Evolutionary conservation across 305 asterid species (phyloP), one percentile per base, ranked within the genome.

Genomic region (Ilex paraguariensis): DNA sequence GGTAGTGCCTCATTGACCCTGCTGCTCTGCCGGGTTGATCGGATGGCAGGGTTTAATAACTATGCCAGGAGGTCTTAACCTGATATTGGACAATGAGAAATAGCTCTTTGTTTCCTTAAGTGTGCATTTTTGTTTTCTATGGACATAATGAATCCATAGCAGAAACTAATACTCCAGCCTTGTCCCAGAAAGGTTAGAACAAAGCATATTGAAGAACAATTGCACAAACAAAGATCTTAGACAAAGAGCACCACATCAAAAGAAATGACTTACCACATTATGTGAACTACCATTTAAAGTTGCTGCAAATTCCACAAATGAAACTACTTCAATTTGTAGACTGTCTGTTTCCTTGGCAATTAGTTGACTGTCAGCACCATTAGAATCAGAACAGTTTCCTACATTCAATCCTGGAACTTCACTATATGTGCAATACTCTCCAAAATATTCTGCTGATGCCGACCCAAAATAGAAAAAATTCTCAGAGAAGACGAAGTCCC

Each of bases 401-500:
- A 70, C 69, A 40, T 65, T 72, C 70, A 71, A 61, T 46, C 64
- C 54, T 66, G 73, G 68, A 73, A 65, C 67, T 67, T 71, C 79
- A 61, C 57, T 64, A 73, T 59, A 62, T 32, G 62, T 46, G 56
- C 52, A 66, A 60, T 73, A 73, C 46, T 66, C 80, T 50, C 72
- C 85, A 61, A 74, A 68, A 63, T 69, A 69, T 15, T 82, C 93
- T 60, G 77, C 74, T 58, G 92, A 78, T 64, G 84, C 75, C 31
- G 86, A 88, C 70, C 83, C 84, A 78, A 84, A 93, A 83, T 90
- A 93, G 77, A 90, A 90, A 70, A 93, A 83, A 64, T 72, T 88
- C 89, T 93, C 99, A 54, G 99, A 94, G 89, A 94, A 90, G 77
- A 94, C 83, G 61, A 93, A 90, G 82, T 90, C 97, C 97, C 97